phyloP scores from a whole-genome alignment of 345 rosid genomes.

The Trapa bicornis region DNA sequence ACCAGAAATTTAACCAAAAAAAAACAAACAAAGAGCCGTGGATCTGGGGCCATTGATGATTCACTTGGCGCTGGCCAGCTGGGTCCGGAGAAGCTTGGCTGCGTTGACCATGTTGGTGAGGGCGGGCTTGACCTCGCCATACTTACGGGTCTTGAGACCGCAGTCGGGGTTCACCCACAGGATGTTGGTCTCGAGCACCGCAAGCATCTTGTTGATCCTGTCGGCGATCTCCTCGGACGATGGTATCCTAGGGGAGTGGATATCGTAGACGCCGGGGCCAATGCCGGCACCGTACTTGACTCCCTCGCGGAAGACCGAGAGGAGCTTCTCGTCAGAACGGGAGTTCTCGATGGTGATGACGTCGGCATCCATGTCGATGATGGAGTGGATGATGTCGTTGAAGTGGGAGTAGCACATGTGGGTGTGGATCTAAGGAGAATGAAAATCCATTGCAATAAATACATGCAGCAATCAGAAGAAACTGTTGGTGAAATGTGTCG shows the following conservation, averaged over 20 bases:
- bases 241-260: constrained; percentile 96
- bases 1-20: background rate
- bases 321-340: constrained; percentile 92
- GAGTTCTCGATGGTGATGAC: constrained; percentile 87
- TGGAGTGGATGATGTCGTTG: constrained; percentile 54
- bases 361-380: constrained; percentile 53
- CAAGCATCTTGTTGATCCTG: constrained; percentile 93
- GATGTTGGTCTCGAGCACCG: constrained; percentile 78
- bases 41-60: constrained; percentile 2
- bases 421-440: constrained; percentile 43
- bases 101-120: constrained; percentile 84
- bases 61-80: constrained; percentile 74
- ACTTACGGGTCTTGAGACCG: constrained; percentile 90
- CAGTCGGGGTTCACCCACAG: constrained; percentile 99
- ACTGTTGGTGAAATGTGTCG: background rate
- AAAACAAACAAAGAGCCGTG: too few species aligned
- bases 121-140: constrained; percentile 83
- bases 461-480: background rate
- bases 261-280: constrained; percentile 94
- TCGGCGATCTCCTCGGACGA: constrained; percentile 91
- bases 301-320: constrained; percentile 95
- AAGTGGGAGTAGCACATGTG: constrained; percentile 71
- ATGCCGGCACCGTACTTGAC: constrained; percentile 94
- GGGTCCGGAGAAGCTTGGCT: constrained; percentile 80
- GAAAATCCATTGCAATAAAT: background rate